These are phyloP conservation scores for Penicillium robsamsonii DNA, from an alignment of 495 filamentous ascomycete genomes.

Conservation along the genomic window DNA sequence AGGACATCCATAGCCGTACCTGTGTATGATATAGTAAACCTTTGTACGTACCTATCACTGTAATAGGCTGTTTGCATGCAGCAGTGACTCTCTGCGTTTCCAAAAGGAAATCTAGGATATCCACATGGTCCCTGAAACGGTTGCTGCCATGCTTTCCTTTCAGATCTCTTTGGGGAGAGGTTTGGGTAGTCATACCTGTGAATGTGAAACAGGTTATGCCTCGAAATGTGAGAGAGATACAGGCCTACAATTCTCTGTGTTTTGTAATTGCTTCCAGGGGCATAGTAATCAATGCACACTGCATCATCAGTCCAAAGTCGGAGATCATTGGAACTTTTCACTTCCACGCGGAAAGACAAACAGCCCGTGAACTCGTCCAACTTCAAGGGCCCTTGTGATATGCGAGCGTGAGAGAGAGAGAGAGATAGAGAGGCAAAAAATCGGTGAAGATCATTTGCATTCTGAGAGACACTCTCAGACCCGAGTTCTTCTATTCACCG, in stretches of 20 bases:
- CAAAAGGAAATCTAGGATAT: constrained; percentile 49
- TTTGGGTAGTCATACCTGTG: constrained; percentile 35
- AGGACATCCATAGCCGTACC: background rate
- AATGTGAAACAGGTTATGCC: constrained; percentile 38
- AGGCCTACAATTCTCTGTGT: constrained; percentile 12
- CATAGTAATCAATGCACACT: constrained; percentile 17
- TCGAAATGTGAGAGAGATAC: constrained; percentile 32
- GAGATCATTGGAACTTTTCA: constrained; percentile 18
- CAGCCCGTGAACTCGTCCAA: constrained; percentile 25
- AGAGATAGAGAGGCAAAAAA: constrained; percentile 4
- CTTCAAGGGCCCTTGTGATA: constrained; percentile 16
- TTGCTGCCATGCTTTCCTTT: constrained; percentile 23
- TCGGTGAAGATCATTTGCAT: constrained; percentile 13
- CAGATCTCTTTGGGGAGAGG: constrained; percentile 17
- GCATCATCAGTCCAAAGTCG: constrained; percentile 28
- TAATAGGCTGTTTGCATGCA: constrained; percentile 36
- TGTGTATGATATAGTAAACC: background rate
- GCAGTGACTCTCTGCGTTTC: constrained; percentile 4
- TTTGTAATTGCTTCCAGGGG: constrained; percentile 13
- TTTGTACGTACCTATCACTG: constrained; percentile 23
- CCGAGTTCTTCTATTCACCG: constrained; percentile 14
- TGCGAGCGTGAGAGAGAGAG: constrained; percentile 6
- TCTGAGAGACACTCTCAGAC: constrained; percentile 4
- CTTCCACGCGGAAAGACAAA: constrained; percentile 18
- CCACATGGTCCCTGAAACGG: constrained; percentile 44